Conservation (phyloP, 2,329 filamentous ascomycete genomes). For the Beauveria caledonica region DNA sequence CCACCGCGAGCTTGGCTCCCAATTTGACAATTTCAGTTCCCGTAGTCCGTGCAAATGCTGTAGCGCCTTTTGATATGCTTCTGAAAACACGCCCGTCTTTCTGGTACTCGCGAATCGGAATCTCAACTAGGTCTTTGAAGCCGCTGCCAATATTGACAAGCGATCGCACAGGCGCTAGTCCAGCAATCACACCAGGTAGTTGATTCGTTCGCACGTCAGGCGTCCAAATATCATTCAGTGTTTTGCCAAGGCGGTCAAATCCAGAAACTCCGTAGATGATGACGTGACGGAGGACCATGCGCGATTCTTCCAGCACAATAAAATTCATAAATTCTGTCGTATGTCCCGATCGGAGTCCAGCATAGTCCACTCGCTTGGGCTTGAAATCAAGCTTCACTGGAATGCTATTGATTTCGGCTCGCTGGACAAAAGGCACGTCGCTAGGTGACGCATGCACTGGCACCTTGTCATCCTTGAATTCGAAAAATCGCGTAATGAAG, state of each 20-base stretch:
- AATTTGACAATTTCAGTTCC: conserved; percentile 91
- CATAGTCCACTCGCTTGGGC: conserved; percentile 95
- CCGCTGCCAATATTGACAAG: conserved; percentile 87
- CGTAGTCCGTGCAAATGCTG: conserved; percentile 86
- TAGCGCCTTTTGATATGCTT: conserved; percentile 83
- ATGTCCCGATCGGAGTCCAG: conserved; percentile 80
- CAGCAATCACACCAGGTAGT: conserved; percentile 78
- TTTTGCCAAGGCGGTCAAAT: conserved; percentile 83
- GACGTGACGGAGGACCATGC: conserved; percentile 76
- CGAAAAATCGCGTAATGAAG: conserved; percentile 95
- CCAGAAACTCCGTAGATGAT: conserved; percentile 90
- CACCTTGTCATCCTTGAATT: conserved; percentile 77
- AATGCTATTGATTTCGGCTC: conserved; percentile 78
- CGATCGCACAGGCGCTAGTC: conserved; percentile 80
- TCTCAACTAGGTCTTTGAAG: conserved; percentile 75
- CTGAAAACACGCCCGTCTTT: conserved; percentile 91
- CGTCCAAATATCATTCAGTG: conserved; percentile 93
- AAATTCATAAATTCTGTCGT: conserved; percentile 99
- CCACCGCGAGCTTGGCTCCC: conserved; percentile 87
- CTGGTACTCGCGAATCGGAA: conserved; percentile 85
- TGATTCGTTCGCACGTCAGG: conserved; percentile 86
- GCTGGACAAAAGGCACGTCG: conserved; percentile 79
- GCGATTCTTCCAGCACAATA: conserved; percentile 78
- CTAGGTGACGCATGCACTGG: conserved; percentile 50
- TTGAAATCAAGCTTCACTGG: conserved; percentile 89